Evolutionary conservation across 192 early-diverging fungal species (phyloP), one percentile per base, ranked within the genome.

Genomic region (Haplosporangium gracile): DNA sequence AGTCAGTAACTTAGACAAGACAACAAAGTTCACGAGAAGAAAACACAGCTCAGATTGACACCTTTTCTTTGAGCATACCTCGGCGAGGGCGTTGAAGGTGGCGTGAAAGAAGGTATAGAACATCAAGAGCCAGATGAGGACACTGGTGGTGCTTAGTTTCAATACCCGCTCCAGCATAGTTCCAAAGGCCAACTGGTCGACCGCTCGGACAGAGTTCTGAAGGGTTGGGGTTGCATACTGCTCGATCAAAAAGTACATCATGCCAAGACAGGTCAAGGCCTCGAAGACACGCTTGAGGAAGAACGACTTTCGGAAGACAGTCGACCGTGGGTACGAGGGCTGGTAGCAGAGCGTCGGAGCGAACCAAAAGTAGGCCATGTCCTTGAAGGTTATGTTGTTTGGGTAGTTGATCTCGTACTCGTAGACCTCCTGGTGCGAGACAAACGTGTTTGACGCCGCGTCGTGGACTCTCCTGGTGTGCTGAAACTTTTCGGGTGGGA

Each of bases 341-440:
- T 98, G 97, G 89, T 97, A 98, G 85, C 96, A 95, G 75, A 97
- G 87, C 24, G 97, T 97, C 4, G 97, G 97, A 18, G 94, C 94
- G 73, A 94, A 88, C 89, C 93, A 93, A 87, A 96, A 97, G 82
- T 97, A 97, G 0, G 89, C 77, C 72, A 94, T 79, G 76, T 95
- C 94, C 49, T 70, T 75, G 13, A 93, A 71, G 13, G 92, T 94
- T 47, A 97, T 91, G 83, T 97, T 97, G 69, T 89, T 76, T 4
- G 96, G 96, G 72, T 97, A 97, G 40, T 90, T 88, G 32, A 93
- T 83, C 11, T 88, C 79, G 74, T 94, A 93, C 22, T 86, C 73
- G 74, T 93, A 91, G 26, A 80, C 68, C 43, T 78, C 79, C 36
- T 47, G 45, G 29, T 32, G 34, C 68, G 78, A 43, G 32, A 69